Conservation (phyloP, 306 rosid species). For the Glycine latifolia region DNA sequence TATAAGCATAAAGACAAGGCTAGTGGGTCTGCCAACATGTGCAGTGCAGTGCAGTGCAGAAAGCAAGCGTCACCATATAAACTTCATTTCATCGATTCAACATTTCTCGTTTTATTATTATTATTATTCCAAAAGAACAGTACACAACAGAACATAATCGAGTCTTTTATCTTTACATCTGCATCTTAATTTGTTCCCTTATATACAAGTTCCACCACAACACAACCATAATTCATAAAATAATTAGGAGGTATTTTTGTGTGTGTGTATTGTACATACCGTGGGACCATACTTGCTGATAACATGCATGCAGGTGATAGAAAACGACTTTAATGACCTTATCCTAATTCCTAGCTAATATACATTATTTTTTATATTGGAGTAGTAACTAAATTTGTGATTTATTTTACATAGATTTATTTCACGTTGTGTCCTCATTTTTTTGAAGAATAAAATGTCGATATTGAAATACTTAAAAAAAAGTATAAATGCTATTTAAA, state of each 20-base stretch:
- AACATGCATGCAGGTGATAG: neutral
- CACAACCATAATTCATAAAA: neutral
- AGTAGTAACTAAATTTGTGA: too few species aligned
- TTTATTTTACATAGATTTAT: too few species aligned
- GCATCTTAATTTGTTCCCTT: neutral
- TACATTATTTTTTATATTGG: too few species aligned
- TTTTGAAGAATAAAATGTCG: too few species aligned
- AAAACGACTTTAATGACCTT: neutral
- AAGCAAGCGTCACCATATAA: neutral
- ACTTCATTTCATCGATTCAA: neutral
- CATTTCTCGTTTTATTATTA: slow-evolving; percentile 25
- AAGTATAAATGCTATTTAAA: too few species aligned
- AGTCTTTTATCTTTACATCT: slow-evolving; percentile 2
- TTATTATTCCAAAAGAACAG: slow-evolving; percentile 12
- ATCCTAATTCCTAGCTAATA: too few species aligned
- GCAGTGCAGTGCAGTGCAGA: slow-evolving; percentile 27
- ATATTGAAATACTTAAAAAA: too few species aligned
- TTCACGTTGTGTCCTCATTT: too few species aligned
- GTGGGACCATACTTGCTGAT: slow-evolving; percentile 24
- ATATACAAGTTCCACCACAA: too few species aligned
- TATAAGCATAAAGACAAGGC: slow-evolving; percentile 40
- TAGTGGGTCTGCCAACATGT: slow-evolving; percentile 53
- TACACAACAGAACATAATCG: neutral
- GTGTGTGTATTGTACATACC: neutral
- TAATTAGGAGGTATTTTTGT: neutral